A percentile compares a stretch with the other conserved stretches of the same genome.
These are phyloP conservation scores for Albophoma yamanashiensis DNA, from an alignment of 2,329 filamentous ascomycete genomes.

Conservation along the genomic window DNA sequence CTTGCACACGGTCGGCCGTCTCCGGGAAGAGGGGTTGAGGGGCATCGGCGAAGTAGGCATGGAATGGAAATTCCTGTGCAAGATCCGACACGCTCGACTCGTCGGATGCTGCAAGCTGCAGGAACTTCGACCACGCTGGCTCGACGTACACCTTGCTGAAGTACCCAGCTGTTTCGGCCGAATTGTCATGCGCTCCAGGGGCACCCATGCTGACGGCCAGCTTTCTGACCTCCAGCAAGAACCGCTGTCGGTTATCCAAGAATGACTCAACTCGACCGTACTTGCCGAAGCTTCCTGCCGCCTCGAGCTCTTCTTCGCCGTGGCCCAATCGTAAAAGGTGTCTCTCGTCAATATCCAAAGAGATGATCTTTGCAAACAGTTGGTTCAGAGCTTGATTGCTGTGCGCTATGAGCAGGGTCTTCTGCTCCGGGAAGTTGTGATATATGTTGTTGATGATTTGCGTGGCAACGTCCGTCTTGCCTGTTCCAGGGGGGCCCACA, in stretches of 20 bases:
- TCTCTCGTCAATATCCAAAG: slow-evolving; percentile 87
- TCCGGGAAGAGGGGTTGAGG: slow-evolving; percentile 75
- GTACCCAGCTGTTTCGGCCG: slow-evolving; percentile 93
- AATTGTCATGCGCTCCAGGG: slow-evolving; percentile 88
- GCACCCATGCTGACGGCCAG: slow-evolving; percentile 77
- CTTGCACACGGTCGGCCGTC: slow-evolving; percentile 51
- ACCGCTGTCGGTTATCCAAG: slow-evolving; percentile 71
- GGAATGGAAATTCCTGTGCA: slow-evolving; percentile 72
- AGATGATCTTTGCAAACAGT: slow-evolving; percentile 95
- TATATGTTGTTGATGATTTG: slow-evolving; percentile 99
- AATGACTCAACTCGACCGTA: slow-evolving; percentile 92
- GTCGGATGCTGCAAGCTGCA: slow-evolving; percentile 42
- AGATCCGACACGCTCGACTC: slow-evolving; percentile 51
- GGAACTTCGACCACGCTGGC: slow-evolving; percentile 81
- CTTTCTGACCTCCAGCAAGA: slow-evolving; percentile 74
- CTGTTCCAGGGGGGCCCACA: slow-evolving; percentile 89
- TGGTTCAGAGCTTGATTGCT: slow-evolving; percentile 98
- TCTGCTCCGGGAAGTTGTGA: slow-evolving; percentile 90
- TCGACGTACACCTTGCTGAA: slow-evolving; percentile 88
- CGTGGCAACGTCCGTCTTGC: slow-evolving; percentile 97
- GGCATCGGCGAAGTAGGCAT: slow-evolving; percentile 75
- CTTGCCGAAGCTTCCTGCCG: slow-evolving; percentile 83
- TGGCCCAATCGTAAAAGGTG: slow-evolving; percentile 88
- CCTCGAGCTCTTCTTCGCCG: slow-evolving; percentile 87
- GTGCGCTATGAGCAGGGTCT: slow-evolving; percentile 86